Percentiles rank a stretch among this genome's conserved stretches.
Conservation (phyloP, 108 stramenopile genomes). For the Schizochytrium sp. region DNA sequence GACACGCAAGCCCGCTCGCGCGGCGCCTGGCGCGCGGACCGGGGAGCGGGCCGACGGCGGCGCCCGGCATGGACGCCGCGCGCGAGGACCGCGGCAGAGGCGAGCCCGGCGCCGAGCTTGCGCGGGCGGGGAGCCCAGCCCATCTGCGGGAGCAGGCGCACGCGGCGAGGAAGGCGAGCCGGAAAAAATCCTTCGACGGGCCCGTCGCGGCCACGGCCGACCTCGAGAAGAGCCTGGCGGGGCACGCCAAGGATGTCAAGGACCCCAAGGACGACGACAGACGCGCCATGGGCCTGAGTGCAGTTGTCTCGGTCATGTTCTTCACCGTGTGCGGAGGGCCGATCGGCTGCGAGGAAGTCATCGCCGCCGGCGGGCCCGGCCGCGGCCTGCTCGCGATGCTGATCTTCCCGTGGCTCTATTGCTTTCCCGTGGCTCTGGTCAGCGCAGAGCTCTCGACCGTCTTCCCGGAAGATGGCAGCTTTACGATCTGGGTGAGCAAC, state of each 20-base stretch:
- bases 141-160: no score
- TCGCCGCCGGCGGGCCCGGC: neutral
- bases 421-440: neutral
- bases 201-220: no score
- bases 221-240: no score
- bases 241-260: neutral
- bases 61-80: no score
- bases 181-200: no score
- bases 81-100: no score
- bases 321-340: conserved; percentile 13
- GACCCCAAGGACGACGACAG: neutral
- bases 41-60: no score
- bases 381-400: neutral
- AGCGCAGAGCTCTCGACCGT: neutral
- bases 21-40: no score
- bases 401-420: neutral
- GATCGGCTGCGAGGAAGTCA: neutral
- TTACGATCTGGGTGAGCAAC: neutral
- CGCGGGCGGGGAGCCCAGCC: no score
- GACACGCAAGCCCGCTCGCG: no score
- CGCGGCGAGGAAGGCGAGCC: no score
- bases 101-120: no score
- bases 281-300: neutral
- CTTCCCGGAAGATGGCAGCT: conserved; percentile 12
- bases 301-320: neutral